Evolutionary conservation across 331 rosid species (phyloP).

Genomic region (Erythrophleum ivorense): DNA sequence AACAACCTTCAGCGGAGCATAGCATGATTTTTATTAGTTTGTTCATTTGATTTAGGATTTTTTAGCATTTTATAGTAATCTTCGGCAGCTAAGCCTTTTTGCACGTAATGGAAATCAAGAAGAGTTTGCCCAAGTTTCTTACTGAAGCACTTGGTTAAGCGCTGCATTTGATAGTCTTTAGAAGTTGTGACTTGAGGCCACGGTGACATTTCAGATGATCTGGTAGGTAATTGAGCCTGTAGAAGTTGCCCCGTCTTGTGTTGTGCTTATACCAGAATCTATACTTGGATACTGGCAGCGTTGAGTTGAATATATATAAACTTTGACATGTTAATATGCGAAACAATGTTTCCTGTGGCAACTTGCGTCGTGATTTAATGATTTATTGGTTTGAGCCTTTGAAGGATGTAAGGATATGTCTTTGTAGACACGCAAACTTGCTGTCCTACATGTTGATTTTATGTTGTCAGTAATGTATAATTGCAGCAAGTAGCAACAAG

Average conservation of each 20-base stretch:
- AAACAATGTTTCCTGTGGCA: not conserved
- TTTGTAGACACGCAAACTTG: slow-evolving; percentile 13
- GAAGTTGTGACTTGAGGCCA: not conserved
- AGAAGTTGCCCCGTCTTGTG: not conserved
- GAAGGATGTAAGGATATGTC: not conserved
- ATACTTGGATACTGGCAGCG: not conserved
- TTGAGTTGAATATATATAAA: not conserved
- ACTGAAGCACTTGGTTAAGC: not conserved
- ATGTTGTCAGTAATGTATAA: slow-evolving; percentile 13
- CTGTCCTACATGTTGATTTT: not conserved
- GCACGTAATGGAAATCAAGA: too few relatives aligned
- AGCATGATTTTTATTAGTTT: not conserved
- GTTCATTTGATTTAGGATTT: not conserved
- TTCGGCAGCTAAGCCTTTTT: not conserved
- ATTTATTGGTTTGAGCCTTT: not conserved
- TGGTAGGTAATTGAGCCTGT: not conserved
- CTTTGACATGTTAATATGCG: not conserved
- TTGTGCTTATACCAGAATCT: not conserved
- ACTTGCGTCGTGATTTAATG: not conserved
- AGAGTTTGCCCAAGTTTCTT: not conserved
- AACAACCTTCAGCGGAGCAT: not conserved
- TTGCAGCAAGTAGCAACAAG: not conserved
- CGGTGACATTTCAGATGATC: not conserved
- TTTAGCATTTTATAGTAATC: not conserved
- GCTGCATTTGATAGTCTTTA: not conserved